Percentiles rank a stretch among this genome's conserved stretches.
phyloP scores from a whole-genome alignment of 2,329 filamentous ascomycete genomes.

The Colletotrichum camelliae region DNA sequence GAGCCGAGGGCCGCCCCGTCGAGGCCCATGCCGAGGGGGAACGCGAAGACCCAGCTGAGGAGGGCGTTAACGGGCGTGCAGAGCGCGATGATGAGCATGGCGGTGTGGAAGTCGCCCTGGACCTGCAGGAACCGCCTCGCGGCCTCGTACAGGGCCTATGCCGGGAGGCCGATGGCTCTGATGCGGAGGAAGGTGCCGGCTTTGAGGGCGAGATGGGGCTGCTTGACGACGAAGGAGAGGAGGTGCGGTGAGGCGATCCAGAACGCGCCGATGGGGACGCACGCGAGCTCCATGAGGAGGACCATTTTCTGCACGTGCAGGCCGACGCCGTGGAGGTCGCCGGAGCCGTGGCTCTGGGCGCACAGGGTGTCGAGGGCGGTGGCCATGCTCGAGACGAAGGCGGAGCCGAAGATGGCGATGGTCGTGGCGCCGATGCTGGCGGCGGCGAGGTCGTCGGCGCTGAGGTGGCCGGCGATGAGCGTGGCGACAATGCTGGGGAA shows the following conservation, averaged over 20 bases:
- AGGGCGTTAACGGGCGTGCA: conserved; percentile 53
- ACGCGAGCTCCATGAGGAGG: conserved; percentile 51
- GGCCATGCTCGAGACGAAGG: conserved; percentile 55
- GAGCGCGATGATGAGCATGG: conserved; percentile 49
- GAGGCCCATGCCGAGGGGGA: conserved; percentile 47
- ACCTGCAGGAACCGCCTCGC: conserved; percentile 60
- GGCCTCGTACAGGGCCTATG: conserved; percentile 59
- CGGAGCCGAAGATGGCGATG: conserved; percentile 57
- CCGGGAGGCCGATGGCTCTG: conserved; percentile 54
- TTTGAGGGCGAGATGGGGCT: conserved; percentile 52
- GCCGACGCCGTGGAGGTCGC: conserved; percentile 53
- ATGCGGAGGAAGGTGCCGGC: conserved; percentile 55
- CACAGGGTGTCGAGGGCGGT: conserved; percentile 57
- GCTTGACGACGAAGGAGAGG: conserved; percentile 49
- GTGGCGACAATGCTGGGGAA: conserved; percentile 56
- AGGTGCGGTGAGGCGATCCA: conserved; percentile 55
- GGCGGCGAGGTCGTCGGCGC: conserved; percentile 56
- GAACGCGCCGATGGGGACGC: conserved; percentile 51
- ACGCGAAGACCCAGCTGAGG: conserved; percentile 54
- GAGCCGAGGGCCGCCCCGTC: conserved; percentile 55
- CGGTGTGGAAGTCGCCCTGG: conserved; percentile 57
- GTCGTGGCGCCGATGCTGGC: conserved; percentile 57
- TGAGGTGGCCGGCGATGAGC: conserved; percentile 57
- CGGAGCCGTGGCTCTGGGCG: conserved; percentile 56
- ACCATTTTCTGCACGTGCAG: conserved; percentile 59